Conservation (phyloP, 164 flowering plant genomes). For the Chimonanthus salicifolius region DNA sequence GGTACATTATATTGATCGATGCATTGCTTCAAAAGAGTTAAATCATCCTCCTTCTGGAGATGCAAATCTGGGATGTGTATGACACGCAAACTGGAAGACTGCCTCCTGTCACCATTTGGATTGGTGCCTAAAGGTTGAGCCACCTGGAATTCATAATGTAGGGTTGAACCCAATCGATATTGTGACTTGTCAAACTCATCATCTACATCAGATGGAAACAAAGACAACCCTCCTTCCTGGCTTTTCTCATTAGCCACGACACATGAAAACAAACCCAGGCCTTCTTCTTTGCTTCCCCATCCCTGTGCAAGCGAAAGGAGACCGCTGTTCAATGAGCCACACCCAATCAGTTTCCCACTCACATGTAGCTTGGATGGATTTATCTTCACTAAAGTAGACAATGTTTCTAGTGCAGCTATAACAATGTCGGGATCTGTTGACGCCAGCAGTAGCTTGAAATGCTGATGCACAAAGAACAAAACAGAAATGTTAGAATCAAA, state of each 20-base stretch:
- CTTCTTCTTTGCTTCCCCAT: slow-evolving; percentile 99
- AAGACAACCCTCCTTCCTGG: slow-evolving; percentile 59
- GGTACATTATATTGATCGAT: slow-evolving; percentile 68
- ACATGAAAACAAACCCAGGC: slow-evolving; percentile 86
- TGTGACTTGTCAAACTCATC: slow-evolving; percentile 56
- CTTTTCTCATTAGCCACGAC: slow-evolving; percentile 71
- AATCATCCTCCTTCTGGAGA: slow-evolving; percentile 70
- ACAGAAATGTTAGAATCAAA: slow-evolving; percentile 8
- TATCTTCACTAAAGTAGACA: slow-evolving; percentile 82
- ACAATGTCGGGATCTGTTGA: slow-evolving; percentile 93
- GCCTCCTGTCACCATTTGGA: slow-evolving; percentile 26
- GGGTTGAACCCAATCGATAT: slow-evolving; percentile 73
- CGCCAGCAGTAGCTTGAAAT: slow-evolving; percentile 86
- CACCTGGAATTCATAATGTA: slow-evolving; percentile 79
- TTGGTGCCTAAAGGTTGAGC: slow-evolving; percentile 25
- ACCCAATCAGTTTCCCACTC: slow-evolving; percentile 81
- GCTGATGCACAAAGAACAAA: slow-evolving; percentile 38
- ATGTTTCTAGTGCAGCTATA: slow-evolving; percentile 81
- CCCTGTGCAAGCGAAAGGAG: slow-evolving; percentile 94
- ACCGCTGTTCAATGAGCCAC: slow-evolving; percentile 71
- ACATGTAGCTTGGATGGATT: slow-evolving; percentile 90
- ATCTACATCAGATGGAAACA: slow-evolving; percentile 66
- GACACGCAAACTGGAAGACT: slow-evolving; percentile 39
- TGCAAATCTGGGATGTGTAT: slow-evolving; percentile 80
- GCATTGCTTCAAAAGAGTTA: slow-evolving; percentile 60